Conservation (phyloP, 768 basidiomycete species). For the Tylopilus felleus region DNA sequence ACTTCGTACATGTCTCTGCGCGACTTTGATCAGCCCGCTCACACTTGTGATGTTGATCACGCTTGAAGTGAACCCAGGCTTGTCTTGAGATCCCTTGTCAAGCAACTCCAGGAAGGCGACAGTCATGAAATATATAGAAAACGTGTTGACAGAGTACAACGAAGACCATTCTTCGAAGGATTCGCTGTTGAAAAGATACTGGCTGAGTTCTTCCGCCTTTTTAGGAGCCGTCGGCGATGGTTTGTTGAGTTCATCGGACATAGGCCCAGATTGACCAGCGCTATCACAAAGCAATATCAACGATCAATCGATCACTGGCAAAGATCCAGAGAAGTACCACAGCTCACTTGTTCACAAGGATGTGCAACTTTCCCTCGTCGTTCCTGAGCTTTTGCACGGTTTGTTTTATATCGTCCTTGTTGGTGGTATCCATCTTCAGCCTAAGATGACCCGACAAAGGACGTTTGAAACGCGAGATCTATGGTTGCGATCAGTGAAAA, state of each 20-base stretch:
- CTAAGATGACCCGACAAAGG: constrained; percentile 32
- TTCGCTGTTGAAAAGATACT: constrained; percentile 68
- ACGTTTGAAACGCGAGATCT: background rate
- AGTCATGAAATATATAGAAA: constrained; percentile 75
- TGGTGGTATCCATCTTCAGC: constrained; percentile 68
- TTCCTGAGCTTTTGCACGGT: constrained; percentile 40
- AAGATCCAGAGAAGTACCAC: background rate
- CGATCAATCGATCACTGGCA: background rate
- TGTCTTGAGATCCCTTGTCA: constrained; percentile 65
- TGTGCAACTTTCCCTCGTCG: constrained; percentile 65
- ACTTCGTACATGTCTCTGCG: constrained; percentile 72
- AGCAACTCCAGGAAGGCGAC: constrained; percentile 74
- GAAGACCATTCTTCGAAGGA: constrained; percentile 59
- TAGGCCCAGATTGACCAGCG: constrained; percentile 72
- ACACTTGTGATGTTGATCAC: constrained; percentile 80
- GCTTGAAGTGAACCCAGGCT: constrained; percentile 52
- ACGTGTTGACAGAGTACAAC: constrained; percentile 64
- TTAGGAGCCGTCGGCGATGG: constrained; percentile 55
- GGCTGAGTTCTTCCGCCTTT: constrained; percentile 61
- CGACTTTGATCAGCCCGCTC: constrained; percentile 65
- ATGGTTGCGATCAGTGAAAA: background rate
- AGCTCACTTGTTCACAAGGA: constrained; percentile 78
- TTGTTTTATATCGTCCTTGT: constrained; percentile 59
- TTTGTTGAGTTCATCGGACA: constrained; percentile 54
- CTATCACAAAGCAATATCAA: constrained; percentile 35